Evolutionary conservation across 1,284 basidiomycete species (phyloP).

Genomic region (Irpex rosettiformis): DNA sequence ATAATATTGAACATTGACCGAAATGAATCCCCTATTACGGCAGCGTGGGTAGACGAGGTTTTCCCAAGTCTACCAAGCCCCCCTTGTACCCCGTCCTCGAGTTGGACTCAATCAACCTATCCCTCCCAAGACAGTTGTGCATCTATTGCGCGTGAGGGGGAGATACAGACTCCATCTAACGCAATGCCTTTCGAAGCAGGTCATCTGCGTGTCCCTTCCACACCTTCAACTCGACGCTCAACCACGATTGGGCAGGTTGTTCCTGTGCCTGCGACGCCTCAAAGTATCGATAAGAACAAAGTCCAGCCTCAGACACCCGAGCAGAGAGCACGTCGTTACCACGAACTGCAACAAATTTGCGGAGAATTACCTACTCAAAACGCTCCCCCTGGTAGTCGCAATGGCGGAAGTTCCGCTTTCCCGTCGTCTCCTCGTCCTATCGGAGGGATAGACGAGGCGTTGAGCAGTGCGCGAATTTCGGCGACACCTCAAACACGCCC

Average conservation of each 20-base stretch:
- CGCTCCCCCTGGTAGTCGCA: no score
- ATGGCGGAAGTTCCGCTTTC: neutral
- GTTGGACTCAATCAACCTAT: neutral
- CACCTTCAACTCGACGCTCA: neutral
- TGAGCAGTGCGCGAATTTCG: neutral
- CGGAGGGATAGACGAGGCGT: neutral
- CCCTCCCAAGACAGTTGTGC: neutral
- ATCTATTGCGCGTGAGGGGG: neutral
- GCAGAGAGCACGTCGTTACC: neutral
- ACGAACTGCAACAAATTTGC: neutral
- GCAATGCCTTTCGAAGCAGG: neutral
- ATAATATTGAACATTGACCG: neutral
- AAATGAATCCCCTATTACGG: neutral
- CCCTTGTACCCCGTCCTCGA: slow-evolving; percentile 7
- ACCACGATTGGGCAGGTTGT: neutral
- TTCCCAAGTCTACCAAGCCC: neutral
- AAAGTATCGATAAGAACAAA: neutral
- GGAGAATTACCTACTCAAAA: no score
- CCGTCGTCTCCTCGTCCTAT: neutral
- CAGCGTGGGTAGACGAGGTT: neutral
- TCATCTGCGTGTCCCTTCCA: neutral
- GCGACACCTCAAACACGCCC: neutral
- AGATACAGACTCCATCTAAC: neutral
- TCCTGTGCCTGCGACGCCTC: neutral
- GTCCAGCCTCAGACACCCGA: neutral